Conservation (phyloP, 2,329 filamentous ascomycete species). For the Westerdykella ornata region DNA sequence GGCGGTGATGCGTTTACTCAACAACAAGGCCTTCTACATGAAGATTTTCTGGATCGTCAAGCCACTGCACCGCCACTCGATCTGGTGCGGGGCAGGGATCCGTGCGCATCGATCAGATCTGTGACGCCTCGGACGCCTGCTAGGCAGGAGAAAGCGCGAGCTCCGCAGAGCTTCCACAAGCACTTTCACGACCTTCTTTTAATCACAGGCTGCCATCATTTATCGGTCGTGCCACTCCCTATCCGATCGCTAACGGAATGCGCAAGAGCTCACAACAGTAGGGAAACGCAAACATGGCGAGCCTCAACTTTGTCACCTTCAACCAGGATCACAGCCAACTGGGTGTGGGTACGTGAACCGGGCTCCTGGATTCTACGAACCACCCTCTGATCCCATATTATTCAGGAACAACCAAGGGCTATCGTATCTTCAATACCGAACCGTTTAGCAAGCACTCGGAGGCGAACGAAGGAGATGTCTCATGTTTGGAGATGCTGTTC, state of each 20-base stretch:
- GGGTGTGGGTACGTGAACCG: conserved; percentile 66
- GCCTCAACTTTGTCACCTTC: conserved; percentile 96
- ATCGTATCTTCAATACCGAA: conserved; percentile 94
- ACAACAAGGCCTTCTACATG: neutral
- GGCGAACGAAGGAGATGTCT: conserved; percentile 89
- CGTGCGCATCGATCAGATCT: neutral
- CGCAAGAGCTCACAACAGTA: neutral
- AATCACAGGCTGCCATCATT: neutral
- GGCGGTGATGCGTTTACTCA: too few species aligned
- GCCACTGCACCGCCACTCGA: neutral
- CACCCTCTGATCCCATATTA: neutral
- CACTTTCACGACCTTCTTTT: neutral
- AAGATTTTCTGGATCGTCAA: neutral
- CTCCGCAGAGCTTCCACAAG: neutral
- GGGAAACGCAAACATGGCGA: conserved; percentile 23
- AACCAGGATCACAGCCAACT: conserved; percentile 98
- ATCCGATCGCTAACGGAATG: neutral
- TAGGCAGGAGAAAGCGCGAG: neutral
- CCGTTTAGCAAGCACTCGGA: conserved; percentile 94
- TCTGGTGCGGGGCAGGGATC: neutral
- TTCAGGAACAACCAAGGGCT: conserved; percentile 81
- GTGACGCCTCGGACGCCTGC: neutral
- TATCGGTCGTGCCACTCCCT: neutral
- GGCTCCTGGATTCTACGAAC: neutral
- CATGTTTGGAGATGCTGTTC: conserved; percentile 97